Base-by-base conservation (phyloP, 495 filamentous ascomycete genomes). In the Hypoxylon intermedium region DNA sequence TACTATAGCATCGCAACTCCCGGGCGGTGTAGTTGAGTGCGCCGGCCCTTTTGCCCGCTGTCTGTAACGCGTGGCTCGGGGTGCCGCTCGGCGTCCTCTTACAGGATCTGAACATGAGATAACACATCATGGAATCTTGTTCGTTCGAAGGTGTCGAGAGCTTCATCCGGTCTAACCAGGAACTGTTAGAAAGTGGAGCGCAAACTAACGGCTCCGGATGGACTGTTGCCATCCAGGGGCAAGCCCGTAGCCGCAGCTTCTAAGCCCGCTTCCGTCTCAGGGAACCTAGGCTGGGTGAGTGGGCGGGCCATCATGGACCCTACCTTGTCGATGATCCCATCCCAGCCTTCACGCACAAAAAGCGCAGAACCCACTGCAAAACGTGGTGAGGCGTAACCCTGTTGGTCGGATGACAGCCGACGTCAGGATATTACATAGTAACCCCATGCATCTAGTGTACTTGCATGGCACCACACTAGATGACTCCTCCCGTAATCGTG, bases 271-370 rank as follows among this genome's bases (percentile, higher is more conserved):
- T 58, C 60, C 53, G 53, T 23, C 41, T 0, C 15, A 31, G 15
- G 47, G 47, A 45, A 52, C 40, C 51, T 61, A 9, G 7, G 36
- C 36, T 38, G 43, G n/a, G n/a, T 38, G n/a, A 45, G 50, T 55
- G 19, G 30, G 30, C 49, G 38, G 19, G 21, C 3, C 16, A 41
- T 19, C 16, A 26, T 26, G 24, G 24, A 26, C 7, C 24, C 24
- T 26, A 26, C 24, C 24, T 26, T 7, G 7, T 26, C 24, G 3
- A 4, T 58, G 23, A 36, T 20, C 16, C 16, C 36, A 55, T 46
- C 30, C 47, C 44, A 15, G 53, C 18, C 58, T 46, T 45, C 53
- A 55, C 54, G 61, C 61, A 65, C 61, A 65, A 65, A 65, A 65
- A 55, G 2, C 61, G 61, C 61, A 65, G 42, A 51, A 20, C 5